Evolutionary conservation across 345 rosid genomes (phyloP).

Genomic region (Eucalyptus melliodora): DNA sequence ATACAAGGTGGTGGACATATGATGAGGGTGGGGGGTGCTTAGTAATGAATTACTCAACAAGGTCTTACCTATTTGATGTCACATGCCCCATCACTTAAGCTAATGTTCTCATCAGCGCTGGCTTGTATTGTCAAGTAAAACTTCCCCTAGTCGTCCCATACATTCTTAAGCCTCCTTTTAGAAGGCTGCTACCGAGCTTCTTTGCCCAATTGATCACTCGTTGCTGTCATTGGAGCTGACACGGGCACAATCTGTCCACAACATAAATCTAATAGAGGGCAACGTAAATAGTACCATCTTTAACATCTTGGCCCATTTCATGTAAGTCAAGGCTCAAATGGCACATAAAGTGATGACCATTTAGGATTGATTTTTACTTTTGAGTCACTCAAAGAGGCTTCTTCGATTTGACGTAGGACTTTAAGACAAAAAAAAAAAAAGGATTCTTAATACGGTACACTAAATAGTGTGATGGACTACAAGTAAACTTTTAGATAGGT

Average conservation of each 20-base stretch:
- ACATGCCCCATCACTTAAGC: neutral
- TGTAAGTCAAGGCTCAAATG: accelerated
- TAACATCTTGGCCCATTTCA: neutral
- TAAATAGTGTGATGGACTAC: neutral
- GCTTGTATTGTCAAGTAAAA: neutral
- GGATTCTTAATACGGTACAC: neutral
- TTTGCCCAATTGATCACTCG: neutral
- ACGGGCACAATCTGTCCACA: neutral
- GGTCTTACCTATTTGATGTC: neutral
- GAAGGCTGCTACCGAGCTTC: neutral
- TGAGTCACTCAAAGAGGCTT: accelerated
- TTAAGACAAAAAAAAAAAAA: neutral
- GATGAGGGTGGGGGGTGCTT: neutral
- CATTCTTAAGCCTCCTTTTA: accelerated
- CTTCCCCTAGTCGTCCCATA: neutral
- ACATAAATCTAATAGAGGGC: neutral
- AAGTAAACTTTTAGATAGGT: neutral
- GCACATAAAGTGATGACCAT: neutral
- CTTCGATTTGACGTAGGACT: accelerated
- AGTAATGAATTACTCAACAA: neutral
- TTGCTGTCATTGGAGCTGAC: neutral
- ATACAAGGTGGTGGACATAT: accelerated
- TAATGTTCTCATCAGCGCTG: neutral
- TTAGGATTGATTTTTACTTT: accelerated
- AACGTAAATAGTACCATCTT: neutral